These are phyloP conservation scores for Phanerochaete carnosa DNA, from an alignment of 768 basidiomycete species.

Conservation along the genomic window DNA sequence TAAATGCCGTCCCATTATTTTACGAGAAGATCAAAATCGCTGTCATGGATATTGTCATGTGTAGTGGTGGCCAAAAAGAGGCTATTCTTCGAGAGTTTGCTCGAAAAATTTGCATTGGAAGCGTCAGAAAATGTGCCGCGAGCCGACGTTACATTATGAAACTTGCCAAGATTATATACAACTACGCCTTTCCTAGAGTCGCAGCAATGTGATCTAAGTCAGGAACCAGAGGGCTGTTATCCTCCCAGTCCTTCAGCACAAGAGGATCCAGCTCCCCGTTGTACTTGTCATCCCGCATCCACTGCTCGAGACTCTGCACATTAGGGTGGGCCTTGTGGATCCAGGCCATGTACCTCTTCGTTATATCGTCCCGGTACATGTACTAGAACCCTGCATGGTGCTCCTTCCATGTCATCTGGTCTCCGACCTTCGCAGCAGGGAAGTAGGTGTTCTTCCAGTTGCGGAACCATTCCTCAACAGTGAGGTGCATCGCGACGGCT, in stretches of 20 bases:
- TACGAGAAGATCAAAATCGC: too few relatives aligned
- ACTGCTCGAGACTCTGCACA: constrained; percentile 32
- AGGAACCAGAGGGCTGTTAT: neutral
- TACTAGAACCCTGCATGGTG: constrained; percentile 40
- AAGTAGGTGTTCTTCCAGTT: neutral
- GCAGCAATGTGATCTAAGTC: neutral
- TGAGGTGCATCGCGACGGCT: constrained; percentile 3
- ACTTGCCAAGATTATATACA: too few relatives aligned
- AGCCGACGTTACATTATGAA: too few relatives aligned
- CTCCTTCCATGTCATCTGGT: constrained; percentile 17
- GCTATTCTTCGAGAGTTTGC: too few relatives aligned
- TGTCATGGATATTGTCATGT: too few relatives aligned
- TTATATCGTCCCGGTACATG: constrained; percentile 37
- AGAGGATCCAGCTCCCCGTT: constrained; percentile 7
- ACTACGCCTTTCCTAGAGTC: neutral
- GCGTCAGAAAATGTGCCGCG: too few relatives aligned
- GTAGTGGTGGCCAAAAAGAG: too few relatives aligned
- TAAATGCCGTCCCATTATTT: too few relatives aligned
- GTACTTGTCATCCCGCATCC: constrained; percentile 35
- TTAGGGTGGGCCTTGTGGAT: constrained; percentile 33
- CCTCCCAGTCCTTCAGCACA: neutral
- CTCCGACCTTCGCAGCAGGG: constrained; percentile 4
- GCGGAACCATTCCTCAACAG: constrained; percentile 9
- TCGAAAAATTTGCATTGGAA: too few relatives aligned
- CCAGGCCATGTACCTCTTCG: constrained; percentile 40